Percentiles rank a stretch among this genome's conserved stretches.
Evolutionary conservation across 1,284 basidiomycete species (phyloP).

Genomic region (Melampsora americana): DNA sequence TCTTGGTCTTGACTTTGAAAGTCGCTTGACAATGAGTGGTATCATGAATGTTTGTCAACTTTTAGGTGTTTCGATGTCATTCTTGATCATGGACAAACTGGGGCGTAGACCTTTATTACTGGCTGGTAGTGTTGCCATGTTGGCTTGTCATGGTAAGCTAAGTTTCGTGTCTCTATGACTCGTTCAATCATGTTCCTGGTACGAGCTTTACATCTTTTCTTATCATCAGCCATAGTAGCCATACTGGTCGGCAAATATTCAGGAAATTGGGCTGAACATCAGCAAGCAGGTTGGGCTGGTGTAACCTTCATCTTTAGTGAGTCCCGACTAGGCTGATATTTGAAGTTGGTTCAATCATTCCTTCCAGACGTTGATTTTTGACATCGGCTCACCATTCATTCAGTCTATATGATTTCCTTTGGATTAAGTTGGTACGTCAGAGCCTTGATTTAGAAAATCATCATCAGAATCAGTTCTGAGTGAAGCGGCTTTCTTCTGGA

Average conservation of each 20-base stretch:
- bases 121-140: conserved; percentile 43
- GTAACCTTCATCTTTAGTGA: conserved; percentile 32
- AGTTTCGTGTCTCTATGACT: not conserved
- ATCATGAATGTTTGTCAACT: conserved; percentile 46
- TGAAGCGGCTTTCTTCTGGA: not conserved
- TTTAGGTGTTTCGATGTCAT: conserved; percentile 45
- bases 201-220: not conserved
- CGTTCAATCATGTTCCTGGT: not conserved
- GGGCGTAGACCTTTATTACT: conserved; percentile 46
- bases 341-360: not conserved
- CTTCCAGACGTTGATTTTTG: not conserved
- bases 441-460: not conserved
- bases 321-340: not conserved
- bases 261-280: conserved; percentile 44
- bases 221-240: conserved; percentile 37
- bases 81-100: conserved; percentile 46
- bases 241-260: conserved; percentile 32
- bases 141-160: conserved; percentile 27
- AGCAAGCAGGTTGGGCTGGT: conserved; percentile 44
- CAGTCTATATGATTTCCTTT: conserved; percentile 47
- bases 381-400: not conserved
- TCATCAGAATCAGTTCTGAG: too few relatives aligned
- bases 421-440: conserved; percentile 46
- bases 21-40: conserved; percentile 44
- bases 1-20: conserved; percentile 46